Evolutionary conservation across 208 protist species (phyloP).

Genomic region (Angomonas ambiguus): DNA sequence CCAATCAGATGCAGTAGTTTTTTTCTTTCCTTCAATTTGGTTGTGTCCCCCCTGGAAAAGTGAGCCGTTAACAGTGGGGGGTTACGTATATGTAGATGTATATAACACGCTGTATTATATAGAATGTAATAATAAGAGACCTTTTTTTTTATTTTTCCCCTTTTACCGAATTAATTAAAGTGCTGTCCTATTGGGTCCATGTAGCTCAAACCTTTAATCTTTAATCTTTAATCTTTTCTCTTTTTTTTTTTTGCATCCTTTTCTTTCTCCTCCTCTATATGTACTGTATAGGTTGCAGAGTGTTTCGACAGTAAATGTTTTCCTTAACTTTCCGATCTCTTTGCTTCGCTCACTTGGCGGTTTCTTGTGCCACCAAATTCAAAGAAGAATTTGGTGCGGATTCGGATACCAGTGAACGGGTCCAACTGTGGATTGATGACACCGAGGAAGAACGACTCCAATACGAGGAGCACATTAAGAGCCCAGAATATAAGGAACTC

Average conservation of each 20-base stretch:
- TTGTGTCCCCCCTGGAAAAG: neutral
- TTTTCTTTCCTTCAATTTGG: neutral
- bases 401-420: neutral
- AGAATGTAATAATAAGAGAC: neutral
- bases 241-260: constrained; percentile 9
- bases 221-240: neutral
- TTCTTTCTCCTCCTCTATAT: constrained; percentile 5
- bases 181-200: no score
- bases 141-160: constrained; percentile 11
- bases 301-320: constrained; percentile 24
- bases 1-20: constrained; percentile 4
- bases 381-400: constrained; percentile 12
- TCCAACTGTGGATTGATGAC: constrained; percentile 77
- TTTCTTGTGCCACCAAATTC: constrained; percentile 25
- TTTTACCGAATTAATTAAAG: no score
- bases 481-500: constrained; percentile 78
- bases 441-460: constrained; percentile 31
- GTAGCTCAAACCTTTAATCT: no score
- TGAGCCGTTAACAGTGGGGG: no score
- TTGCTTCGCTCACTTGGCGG: constrained; percentile 31
- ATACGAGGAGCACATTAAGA: constrained; percentile 45
- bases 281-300: neutral
- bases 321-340: constrained; percentile 16
- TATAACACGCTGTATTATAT: no score
- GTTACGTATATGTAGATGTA: no score